Evolutionary conservation across 805 yeast genomes (phyloP), one percentile per base, ranked within the genome.

Genomic region (Candida maesae): DNA sequence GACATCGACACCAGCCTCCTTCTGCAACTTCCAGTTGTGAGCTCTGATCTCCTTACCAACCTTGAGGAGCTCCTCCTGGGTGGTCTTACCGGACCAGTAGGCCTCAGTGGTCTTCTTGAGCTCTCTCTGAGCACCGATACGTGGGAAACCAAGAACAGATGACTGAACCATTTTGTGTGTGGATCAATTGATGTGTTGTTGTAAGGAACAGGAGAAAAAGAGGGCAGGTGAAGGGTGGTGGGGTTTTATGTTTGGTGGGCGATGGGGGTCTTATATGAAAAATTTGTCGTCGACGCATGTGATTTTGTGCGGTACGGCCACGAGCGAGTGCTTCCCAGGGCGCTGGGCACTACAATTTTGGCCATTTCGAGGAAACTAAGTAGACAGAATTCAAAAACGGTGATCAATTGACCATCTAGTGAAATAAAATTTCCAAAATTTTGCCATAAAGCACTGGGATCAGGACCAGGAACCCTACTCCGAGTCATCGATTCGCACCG

Each of bases 51-150:
- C 90, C 76, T 90, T 86, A 74, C 97, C 99, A 59, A 84, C 90
- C 62, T 86, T 78, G 68, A 87, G 71, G 56, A 93, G 81, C 63
- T 88, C 95, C 48, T 86, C 98, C 53, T 78, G 85, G 51, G 84
- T 61, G 61, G 82, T 82, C 76, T 90, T 91, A 67, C 97, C 97
- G 58, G 79, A 68, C 99, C 99, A 93, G 91, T 93, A 93, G 67
- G 95, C 85, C 77, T 93, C 99, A 59, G 99, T 93, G 71, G 88
- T 87, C 75, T 93, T 93, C 78, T 93, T 93, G 71, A 93, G 83
- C 78, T 93, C 99, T 81, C 99, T 93, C 78, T 89, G 89, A 61
- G 96, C 93, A 65, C 99, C 99, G 65, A 91, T 93, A 79, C 99
- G 93, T 75, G 99, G 99, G 93, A 93, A 93, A 71, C 99, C 99